Percentiles rank a stretch among this genome's conserved stretches.
Conservation (phyloP, 139 green algal genomes). For the Micractinium conductrix region DNA sequence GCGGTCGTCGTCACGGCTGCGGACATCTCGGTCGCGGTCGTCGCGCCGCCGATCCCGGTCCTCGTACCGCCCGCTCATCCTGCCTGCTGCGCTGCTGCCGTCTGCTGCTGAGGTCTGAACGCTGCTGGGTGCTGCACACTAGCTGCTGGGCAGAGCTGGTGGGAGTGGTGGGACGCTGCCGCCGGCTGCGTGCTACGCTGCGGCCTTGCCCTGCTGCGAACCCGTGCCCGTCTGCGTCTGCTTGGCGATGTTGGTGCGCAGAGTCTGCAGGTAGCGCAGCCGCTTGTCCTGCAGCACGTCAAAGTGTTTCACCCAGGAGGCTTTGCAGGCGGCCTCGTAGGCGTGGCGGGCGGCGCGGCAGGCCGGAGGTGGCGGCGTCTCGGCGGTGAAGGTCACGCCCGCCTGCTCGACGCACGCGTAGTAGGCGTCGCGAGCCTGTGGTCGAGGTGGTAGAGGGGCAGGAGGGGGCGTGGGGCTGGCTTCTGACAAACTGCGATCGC, state of each 20-base stretch:
- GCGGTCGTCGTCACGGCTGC: no score
- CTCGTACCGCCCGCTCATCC: constrained; percentile 3
- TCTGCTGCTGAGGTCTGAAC: background rate
- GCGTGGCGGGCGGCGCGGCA: constrained; percentile 59
- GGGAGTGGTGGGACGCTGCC: background rate
- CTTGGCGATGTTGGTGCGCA: constrained; percentile 57
- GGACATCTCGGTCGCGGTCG: constrained; percentile 35
- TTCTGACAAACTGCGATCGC: no score
- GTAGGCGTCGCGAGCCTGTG: constrained; percentile 71
- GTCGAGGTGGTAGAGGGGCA: background rate
- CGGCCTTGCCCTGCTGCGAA: constrained; percentile 43
- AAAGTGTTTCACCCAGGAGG: constrained; percentile 85
- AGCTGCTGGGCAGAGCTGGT: background rate
- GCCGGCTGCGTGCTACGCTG: background rate
- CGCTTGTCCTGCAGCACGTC: constrained; percentile 69
- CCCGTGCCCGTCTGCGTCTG: constrained; percentile 43
- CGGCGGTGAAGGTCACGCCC: constrained; percentile 48
- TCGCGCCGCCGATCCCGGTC: constrained; percentile 10
- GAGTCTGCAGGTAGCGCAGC: constrained; percentile 49
- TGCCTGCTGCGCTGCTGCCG: background rate
- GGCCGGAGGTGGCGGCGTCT: constrained; percentile 37
- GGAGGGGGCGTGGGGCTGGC: background rate
- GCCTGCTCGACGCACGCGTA: constrained; percentile 62
- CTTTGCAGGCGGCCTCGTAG: constrained; percentile 67
- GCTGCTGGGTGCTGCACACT: background rate